Evolutionary conservation across 2,329 filamentous ascomycete species (phyloP).

Genomic region (Raffaelea deltoideospora): DNA sequence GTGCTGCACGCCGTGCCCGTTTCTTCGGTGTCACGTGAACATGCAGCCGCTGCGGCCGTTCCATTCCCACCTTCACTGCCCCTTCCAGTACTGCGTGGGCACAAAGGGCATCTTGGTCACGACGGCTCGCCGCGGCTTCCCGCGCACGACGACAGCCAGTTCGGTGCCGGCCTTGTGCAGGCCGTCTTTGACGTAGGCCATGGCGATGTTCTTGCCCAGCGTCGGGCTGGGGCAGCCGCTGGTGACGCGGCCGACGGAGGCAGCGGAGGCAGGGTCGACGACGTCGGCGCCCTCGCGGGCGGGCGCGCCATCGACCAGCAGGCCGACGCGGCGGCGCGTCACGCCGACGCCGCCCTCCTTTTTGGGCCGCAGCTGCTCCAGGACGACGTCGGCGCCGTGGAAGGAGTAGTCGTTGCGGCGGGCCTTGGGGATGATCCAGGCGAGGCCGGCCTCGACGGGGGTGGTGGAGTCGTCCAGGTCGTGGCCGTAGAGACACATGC

Average conservation of each 20-base stretch:
- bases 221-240: slow-evolving; percentile 83
- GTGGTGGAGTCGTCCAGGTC: slow-evolving; percentile 70
- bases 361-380: slow-evolving; percentile 60
- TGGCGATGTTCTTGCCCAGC: slow-evolving; percentile 80
- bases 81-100: slow-evolving; percentile 58
- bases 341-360: slow-evolving; percentile 59
- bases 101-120: slow-evolving; percentile 87
- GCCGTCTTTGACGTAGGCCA: slow-evolving; percentile 78
- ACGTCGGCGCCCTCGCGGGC: slow-evolving; percentile 82
- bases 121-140: slow-evolving; percentile 56
- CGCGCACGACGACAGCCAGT: slow-evolving; percentile 62
- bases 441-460: slow-evolving; percentile 39
- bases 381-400: slow-evolving; percentile 66
- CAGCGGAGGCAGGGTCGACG: slow-evolving; percentile 33
- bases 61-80: slow-evolving; percentile 4
- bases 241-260: slow-evolving; percentile 66
- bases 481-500: slow-evolving; percentile 99
- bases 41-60: no score
- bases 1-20: no score
- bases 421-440: slow-evolving; percentile 75
- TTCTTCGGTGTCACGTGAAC: no score
- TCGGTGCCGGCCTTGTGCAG: slow-evolving; percentile 75
- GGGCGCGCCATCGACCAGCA: slow-evolving; percentile 72
- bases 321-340: slow-evolving; percentile 58
- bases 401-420: slow-evolving; percentile 55